Evolutionary conservation across 169 alveolate genomes (phyloP).

Genomic region (Plasmodium inui): DNA sequence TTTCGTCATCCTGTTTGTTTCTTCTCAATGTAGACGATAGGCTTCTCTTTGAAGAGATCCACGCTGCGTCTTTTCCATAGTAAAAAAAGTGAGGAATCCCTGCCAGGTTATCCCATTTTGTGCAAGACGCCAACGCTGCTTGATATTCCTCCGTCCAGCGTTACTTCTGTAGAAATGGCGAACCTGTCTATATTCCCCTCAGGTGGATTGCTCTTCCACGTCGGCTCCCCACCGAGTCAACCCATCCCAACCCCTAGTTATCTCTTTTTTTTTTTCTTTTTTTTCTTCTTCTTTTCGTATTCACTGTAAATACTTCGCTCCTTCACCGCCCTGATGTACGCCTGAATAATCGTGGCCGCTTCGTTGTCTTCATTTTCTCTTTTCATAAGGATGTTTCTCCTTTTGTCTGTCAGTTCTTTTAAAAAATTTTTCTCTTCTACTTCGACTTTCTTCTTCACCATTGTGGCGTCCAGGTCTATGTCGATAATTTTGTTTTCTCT

Average conservation of each 20-base stretch:
- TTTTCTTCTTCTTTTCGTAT: conserved; percentile 54
- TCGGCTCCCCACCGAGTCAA: not conserved
- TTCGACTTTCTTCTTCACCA: conserved; percentile 29
- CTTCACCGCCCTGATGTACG: conserved; percentile 67
- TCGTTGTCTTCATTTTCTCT: conserved; percentile 28
- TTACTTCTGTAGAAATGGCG: too few relatives aligned
- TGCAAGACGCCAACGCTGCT: not conserved
- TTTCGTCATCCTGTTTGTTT: too few relatives aligned
- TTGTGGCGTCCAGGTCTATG: conserved; percentile 17
- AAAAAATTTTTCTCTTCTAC: conserved; percentile 15
- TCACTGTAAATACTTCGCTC: conserved; percentile 35
- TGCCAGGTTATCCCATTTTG: conserved; percentile 1
- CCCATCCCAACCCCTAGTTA: not conserved
- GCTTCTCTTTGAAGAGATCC: not conserved
- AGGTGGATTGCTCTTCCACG: too few relatives aligned
- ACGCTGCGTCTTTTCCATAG: not conserved
- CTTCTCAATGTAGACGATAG: too few relatives aligned
- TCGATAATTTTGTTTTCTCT: conserved; percentile 22
- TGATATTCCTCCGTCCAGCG: too few relatives aligned
- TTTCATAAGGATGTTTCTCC: conserved; percentile 22
- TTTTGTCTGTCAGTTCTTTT: conserved; percentile 44
- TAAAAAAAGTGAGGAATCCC: not conserved
- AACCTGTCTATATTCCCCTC: too few relatives aligned
- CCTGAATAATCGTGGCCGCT: conserved; percentile 61
- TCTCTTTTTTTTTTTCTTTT: conserved; percentile 9